Percentiles rank a stretch among this genome's conserved stretches.
phyloP scores from a whole-genome alignment of 1,284 basidiomycete species.

The Cutaneotrichosporon cutaneum region DNA sequence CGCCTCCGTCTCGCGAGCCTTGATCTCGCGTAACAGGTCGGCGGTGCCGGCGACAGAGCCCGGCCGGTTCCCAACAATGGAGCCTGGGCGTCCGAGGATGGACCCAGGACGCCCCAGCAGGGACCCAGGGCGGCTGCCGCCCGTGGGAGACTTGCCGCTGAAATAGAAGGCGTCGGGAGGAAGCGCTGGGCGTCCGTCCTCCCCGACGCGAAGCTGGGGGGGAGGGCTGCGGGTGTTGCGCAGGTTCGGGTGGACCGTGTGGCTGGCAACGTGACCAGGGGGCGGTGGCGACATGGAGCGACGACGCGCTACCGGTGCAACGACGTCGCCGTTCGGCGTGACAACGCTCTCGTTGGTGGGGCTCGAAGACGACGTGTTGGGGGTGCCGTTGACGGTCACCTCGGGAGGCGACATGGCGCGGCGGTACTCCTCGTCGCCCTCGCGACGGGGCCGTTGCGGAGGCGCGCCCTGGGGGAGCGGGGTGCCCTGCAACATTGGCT shows the following conservation, averaged over 20 bases:
- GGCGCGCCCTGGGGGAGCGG: conserved; percentile 51
- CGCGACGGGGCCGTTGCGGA: conserved; percentile 63
- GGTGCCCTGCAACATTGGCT: not conserved
- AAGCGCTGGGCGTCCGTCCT: conserved; percentile 40
- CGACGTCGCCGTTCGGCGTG: conserved; percentile 27
- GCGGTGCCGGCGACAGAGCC: conserved; percentile 60
- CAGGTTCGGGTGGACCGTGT: conserved; percentile 28
- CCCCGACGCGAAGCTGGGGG: conserved; percentile 37
- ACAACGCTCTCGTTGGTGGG: conserved; percentile 19
- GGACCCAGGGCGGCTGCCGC: conserved; percentile 25
- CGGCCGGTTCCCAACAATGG: conserved; percentile 46
- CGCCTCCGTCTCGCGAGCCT: conserved; percentile 74
- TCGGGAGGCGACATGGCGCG: conserved; percentile 47
- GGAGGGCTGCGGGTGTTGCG: conserved; percentile 41
- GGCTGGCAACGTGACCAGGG: conserved; percentile 13
- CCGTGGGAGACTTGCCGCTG: conserved; percentile 60
- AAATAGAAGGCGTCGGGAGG: conserved; percentile 63
- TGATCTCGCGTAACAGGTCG: conserved; percentile 73
- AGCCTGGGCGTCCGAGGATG: conserved; percentile 18
- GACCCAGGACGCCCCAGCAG: conserved; percentile 21
- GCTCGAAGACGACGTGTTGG: conserved; percentile 15
- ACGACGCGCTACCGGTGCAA: conserved; percentile 32
- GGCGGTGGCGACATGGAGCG: conserved; percentile 6
- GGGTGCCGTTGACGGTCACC: conserved; percentile 12
- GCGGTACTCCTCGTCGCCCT: conserved; percentile 62